Percentiles rank a stretch among this genome's conserved stretches.
phyloP scores from a whole-genome alignment of 129 eudicot genomes.

The Scalesia atractyloides region DNA sequence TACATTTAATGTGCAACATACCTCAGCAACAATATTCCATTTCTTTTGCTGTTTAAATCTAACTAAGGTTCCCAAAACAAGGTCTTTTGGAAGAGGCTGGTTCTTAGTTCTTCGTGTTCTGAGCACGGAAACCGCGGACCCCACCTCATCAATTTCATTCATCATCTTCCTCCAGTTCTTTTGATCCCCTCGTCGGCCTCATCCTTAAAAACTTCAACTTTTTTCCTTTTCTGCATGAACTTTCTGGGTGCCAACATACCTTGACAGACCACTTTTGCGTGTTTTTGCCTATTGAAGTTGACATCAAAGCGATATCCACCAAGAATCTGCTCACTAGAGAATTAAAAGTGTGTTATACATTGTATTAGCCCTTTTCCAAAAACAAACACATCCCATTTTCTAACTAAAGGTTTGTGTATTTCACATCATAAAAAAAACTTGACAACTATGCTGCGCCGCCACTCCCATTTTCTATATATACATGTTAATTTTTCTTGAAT shows the following conservation, averaged over 20 bases:
- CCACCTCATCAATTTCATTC: conserved; percentile 85
- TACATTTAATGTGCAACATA: conserved; percentile 15
- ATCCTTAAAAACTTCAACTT: conserved; percentile 69
- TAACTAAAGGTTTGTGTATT: no score
- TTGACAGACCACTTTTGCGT: conserved; percentile 63
- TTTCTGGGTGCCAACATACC: conserved; percentile 95
- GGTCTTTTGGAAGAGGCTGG: conserved; percentile 73
- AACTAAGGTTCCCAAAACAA: conserved; percentile 80
- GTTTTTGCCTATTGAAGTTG: conserved; percentile 49
- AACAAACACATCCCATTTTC: background rate
- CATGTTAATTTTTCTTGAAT: background rate
- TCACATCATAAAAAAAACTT: no score
- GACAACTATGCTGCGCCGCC: no score
- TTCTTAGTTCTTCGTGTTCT: conserved; percentile 54
- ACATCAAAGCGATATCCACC: conserved; percentile 35
- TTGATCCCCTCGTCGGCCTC: conserved; percentile 88
- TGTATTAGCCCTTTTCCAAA: background rate
- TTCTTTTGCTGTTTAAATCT: conserved; percentile 94
- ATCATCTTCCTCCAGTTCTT: conserved; percentile 82
- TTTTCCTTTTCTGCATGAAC: conserved; percentile 88
- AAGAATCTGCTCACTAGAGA: conserved; percentile 55
- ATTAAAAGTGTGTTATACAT: conserved; percentile 2
- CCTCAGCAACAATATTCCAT: conserved; percentile 98
- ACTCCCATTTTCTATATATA: background rate
- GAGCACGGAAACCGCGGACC: conserved; percentile 78